A percentile compares a stretch with the other conserved stretches of the same genome.
phyloP scores from a whole-genome alignment of 2,329 filamentous ascomycete species.

The Grosmannia penicillata region DNA sequence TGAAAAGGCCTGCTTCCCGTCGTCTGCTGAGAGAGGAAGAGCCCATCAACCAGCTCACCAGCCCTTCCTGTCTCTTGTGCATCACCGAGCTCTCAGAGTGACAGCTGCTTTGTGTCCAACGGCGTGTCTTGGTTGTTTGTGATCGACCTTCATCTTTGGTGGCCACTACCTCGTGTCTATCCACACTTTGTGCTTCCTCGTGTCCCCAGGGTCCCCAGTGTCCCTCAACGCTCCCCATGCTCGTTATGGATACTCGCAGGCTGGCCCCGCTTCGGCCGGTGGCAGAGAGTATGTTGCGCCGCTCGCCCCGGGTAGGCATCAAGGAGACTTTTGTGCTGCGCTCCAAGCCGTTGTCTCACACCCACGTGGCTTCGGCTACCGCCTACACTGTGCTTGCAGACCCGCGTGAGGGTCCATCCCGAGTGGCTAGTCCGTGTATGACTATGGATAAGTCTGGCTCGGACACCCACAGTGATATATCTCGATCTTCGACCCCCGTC shows the following conservation, averaged over 20 bases:
- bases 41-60: too few species aligned
- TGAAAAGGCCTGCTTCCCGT: conserved; percentile 3
- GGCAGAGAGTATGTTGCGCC: conserved; percentile 2
- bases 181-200: not conserved
- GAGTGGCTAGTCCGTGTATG: not conserved
- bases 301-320: not conserved
- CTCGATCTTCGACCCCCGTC: conserved; percentile 8
- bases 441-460: not conserved
- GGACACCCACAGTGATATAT: conserved; percentile 7
- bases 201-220: not conserved
- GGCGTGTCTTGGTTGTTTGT: not conserved
- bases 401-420: too few species aligned
- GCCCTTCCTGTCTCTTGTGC: not conserved
- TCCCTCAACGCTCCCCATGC: too few species aligned
- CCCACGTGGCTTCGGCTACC: not conserved
- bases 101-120: not conserved
- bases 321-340: conserved; percentile 3
- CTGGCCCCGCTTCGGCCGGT: conserved; percentile 3
- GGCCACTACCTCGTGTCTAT: not conserved
- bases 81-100: too few species aligned
- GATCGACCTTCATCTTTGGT: not conserved
- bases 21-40: too few species aligned
- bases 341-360: not conserved
- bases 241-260: conserved; percentile 5
- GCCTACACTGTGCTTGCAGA: too few species aligned